Conservation (phyloP, 1,284 basidiomycete genomes). For the Ustilago bromivora region DNA sequence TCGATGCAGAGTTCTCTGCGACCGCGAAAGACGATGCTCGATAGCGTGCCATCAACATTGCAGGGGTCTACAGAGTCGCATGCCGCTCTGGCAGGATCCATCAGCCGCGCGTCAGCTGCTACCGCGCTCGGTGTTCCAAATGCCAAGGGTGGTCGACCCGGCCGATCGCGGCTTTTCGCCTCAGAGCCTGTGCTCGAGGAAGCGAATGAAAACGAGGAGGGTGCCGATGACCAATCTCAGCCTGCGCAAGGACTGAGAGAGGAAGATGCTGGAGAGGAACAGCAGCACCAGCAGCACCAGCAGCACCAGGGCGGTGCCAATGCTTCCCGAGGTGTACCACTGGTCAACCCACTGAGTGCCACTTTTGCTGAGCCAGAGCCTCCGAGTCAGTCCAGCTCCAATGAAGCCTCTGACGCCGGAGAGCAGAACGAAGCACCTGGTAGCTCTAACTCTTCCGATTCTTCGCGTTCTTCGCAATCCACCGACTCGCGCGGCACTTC, state of each 20-base stretch:
- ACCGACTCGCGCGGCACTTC: slow-evolving; percentile 33
- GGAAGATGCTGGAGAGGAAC: slow-evolving; percentile 14
- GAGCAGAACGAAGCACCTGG: slow-evolving; percentile 38
- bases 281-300: background rate
- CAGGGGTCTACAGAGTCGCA: slow-evolving; percentile 30
- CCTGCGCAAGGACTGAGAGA: slow-evolving; percentile 12
- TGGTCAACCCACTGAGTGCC: slow-evolving; percentile 41
- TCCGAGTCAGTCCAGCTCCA: background rate
- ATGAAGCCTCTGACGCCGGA: slow-evolving; percentile 8
- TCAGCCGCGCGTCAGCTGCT: slow-evolving; percentile 34
- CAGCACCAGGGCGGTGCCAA: slow-evolving; percentile 6
- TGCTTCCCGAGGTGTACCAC: slow-evolving; percentile 7
- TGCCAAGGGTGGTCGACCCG: slow-evolving; percentile 35
- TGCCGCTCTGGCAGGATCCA: slow-evolving; percentile 30
- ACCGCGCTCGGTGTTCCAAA: slow-evolving; percentile 36
- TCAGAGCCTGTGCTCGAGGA: slow-evolving; percentile 48
- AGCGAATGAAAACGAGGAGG: slow-evolving; percentile 30
- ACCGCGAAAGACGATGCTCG: slow-evolving; percentile 54
- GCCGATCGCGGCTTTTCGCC: slow-evolving; percentile 47
- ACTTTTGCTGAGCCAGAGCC: slow-evolving; percentile 43
- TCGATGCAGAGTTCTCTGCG: slow-evolving; percentile 34
- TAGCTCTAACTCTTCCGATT: slow-evolving; percentile 44
- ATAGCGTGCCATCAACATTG: slow-evolving; percentile 50
- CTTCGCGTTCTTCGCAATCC: slow-evolving; percentile 42
- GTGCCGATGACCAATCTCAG: background rate